These are phyloP conservation scores for Barnettozyma sp. DNA, from an alignment of 805 yeast species.

Conservation along the genomic window DNA sequence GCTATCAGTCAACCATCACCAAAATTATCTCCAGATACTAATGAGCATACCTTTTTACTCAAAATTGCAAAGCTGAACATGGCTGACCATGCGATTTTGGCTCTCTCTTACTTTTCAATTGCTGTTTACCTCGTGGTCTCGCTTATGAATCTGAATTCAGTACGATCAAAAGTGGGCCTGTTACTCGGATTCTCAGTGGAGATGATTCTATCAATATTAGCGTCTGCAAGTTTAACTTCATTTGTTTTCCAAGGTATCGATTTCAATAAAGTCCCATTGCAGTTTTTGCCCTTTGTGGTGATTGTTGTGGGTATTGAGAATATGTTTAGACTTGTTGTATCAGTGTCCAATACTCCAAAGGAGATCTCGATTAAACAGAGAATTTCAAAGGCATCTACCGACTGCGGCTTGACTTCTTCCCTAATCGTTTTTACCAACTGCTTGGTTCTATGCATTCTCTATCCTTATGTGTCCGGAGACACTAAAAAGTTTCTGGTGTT, in stretches of 20 bases:
- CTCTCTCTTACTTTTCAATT: slow-evolving; percentile 24
- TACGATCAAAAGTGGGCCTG: slow-evolving; percentile 41
- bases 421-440: slow-evolving; percentile 28
- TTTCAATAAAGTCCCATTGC: slow-evolving; percentile 33
- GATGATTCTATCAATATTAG: slow-evolving; percentile 30
- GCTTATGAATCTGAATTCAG: slow-evolving; percentile 34
- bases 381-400: slow-evolving; percentile 31
- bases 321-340: slow-evolving; percentile 37
- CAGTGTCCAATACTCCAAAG: slow-evolving; percentile 35
- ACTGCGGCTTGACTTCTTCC: slow-evolving; percentile 34
- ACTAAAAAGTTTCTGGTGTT: slow-evolving; percentile 39
- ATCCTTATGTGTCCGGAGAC: slow-evolving; percentile 27
- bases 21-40: slow-evolving; percentile 1
- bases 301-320: slow-evolving; percentile 40
- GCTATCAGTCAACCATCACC: too few relatives aligned
- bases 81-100: slow-evolving; percentile 23
- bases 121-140: slow-evolving; percentile 31
- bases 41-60: slow-evolving; percentile 1
- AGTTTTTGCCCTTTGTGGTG: slow-evolving; percentile 35
- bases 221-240: slow-evolving; percentile 38
- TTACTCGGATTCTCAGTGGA: slow-evolving; percentile 38
- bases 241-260: slow-evolving; percentile 30
- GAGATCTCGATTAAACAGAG: slow-evolving; percentile 36
- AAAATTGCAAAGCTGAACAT: slow-evolving; percentile 4
- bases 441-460: slow-evolving; percentile 22